A percentile compares a stretch with the other conserved stretches of the same genome.
These are phyloP conservation scores for Scytalidium lignicola DNA, from an alignment of 2,329 filamentous ascomycete species.

Conservation along the genomic window DNA sequence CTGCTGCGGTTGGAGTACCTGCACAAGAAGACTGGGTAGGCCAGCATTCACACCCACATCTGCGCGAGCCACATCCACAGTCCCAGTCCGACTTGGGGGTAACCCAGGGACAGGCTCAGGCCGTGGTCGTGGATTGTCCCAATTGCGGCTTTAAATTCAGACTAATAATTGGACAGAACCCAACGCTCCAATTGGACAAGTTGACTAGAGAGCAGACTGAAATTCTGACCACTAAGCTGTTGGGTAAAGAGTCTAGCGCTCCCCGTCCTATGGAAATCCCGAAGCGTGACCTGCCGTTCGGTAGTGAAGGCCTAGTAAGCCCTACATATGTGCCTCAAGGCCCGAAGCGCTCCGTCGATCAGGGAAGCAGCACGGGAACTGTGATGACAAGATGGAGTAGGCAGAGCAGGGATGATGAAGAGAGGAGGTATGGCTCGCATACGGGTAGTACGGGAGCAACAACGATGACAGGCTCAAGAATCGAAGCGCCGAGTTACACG, in stretches of 20 bases:
- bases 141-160: constrained; percentile 27
- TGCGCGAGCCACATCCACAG: neutral
- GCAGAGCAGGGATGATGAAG: neutral
- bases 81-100: constrained; percentile 34
- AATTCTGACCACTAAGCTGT: constrained; percentile 49
- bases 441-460: constrained; percentile 11
- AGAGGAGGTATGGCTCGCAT: neutral
- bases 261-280: constrained; percentile 36
- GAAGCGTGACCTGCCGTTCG: constrained; percentile 45
- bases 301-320: constrained; percentile 43
- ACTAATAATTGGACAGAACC: constrained; percentile 56
- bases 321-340: constrained; percentile 40
- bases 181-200: constrained; percentile 63
- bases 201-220: constrained; percentile 63
- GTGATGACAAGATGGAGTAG: neutral
- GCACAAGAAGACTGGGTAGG: constrained; percentile 87
- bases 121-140: constrained; percentile 20
- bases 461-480: constrained; percentile 12
- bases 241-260: constrained; percentile 28
- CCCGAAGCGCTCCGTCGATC: constrained; percentile 16
- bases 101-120: constrained; percentile 49
- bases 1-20: constrained; percentile 76
- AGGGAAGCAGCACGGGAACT: neutral
- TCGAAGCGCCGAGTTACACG: constrained; percentile 41
- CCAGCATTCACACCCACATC: constrained; percentile 17